These are phyloP conservation scores for Diaporthe sp. DNA, from an alignment of 2,329 filamentous ascomycete genomes.

Conservation along the genomic window DNA sequence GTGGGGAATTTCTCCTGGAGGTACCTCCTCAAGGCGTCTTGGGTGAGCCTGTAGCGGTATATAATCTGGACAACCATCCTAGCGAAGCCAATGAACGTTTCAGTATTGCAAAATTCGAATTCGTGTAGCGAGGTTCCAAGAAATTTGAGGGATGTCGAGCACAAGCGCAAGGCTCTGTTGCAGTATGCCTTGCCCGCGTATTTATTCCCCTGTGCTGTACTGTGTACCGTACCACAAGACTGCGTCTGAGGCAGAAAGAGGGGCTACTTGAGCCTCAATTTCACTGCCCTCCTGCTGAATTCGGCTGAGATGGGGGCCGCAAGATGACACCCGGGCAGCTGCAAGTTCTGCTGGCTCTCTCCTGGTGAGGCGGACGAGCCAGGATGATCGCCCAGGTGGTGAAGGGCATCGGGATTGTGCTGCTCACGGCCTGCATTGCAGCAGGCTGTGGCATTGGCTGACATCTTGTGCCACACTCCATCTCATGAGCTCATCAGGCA, in stretches of 20 bases:
- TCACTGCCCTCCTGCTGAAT: not conserved
- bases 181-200: not conserved
- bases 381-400: not conserved
- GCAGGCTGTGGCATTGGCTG: conserved; percentile 7
- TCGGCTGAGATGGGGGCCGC: not conserved
- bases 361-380: not conserved
- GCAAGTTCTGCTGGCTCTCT: not conserved
- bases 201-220: not conserved
- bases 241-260: not conserved
- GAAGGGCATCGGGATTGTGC: not conserved
- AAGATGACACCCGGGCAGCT: not conserved
- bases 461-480: not conserved
- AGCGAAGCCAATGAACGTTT: not conserved
- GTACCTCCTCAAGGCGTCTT: not conserved
- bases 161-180: not conserved
- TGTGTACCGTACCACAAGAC: not conserved
- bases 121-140: not conserved
- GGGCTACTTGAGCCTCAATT: conserved; percentile 10
- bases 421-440: not conserved
- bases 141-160: not conserved
- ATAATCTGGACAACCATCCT: not conserved
- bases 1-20: not conserved
- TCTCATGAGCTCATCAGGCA: not conserved
- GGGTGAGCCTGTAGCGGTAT: conserved; percentile 24
- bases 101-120: not conserved